Evolutionary conservation across 2,329 filamentous ascomycete species (phyloP).

Genomic region (Peltaster fructicola): DNA sequence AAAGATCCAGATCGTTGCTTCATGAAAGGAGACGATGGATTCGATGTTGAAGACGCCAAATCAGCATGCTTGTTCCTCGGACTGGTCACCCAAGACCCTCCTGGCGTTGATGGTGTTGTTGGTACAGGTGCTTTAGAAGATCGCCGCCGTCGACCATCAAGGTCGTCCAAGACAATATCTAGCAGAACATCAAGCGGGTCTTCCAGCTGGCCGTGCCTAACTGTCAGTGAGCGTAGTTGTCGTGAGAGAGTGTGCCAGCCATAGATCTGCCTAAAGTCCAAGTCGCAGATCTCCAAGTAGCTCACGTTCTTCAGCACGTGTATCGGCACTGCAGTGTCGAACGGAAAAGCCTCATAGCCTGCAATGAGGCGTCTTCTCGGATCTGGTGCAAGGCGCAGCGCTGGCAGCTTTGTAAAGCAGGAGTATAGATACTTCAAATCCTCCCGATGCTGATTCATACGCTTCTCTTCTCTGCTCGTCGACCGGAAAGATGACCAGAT

Average conservation of each 20-base stretch:
- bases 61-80: slow-evolving; percentile 48
- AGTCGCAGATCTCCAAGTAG: slow-evolving; percentile 80
- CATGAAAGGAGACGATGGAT: slow-evolving; percentile 45
- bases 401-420: slow-evolving; percentile 95
- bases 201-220: slow-evolving; percentile 75
- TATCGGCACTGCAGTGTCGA: slow-evolving; percentile 92
- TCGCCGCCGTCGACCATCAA: slow-evolving; percentile 75
- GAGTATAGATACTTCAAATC: slow-evolving; percentile 96
- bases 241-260: slow-evolving; percentile 92
- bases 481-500: slow-evolving; percentile 82
- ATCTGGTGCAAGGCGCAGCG: slow-evolving; percentile 76
- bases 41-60: slow-evolving; percentile 47
- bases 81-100: slow-evolving; percentile 43
- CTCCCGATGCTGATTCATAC: slow-evolving; percentile 66
- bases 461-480: slow-evolving; percentile 69
- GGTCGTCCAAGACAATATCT: slow-evolving; percentile 88
- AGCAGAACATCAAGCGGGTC: slow-evolving; percentile 81
- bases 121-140: slow-evolving; percentile 60
- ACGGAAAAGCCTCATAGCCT: slow-evolving; percentile 94
- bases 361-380: slow-evolving; percentile 77
- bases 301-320: slow-evolving; percentile 95
- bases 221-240: slow-evolving; percentile 71
- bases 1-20: slow-evolving; percentile 30
- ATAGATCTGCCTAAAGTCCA: slow-evolving; percentile 93
- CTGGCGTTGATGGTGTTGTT: slow-evolving; percentile 49